These are phyloP conservation scores for Fusarium clavum DNA, from an alignment of 2,329 filamentous ascomycete genomes.

Conservation along the genomic window DNA sequence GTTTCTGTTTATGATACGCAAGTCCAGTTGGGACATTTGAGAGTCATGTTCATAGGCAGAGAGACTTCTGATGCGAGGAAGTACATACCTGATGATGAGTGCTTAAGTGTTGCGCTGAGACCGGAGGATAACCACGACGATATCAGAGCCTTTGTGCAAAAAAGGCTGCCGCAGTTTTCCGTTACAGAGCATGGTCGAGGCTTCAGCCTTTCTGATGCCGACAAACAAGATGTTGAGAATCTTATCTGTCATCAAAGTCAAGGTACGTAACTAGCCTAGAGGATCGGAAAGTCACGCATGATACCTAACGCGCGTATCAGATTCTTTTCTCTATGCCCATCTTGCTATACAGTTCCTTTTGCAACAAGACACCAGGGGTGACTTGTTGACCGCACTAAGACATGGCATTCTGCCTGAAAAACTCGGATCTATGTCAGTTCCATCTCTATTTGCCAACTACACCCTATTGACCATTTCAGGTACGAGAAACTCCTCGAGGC, in stretches of 20 bases:
- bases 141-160: neutral
- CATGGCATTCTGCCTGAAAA: neutral
- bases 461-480: accelerated
- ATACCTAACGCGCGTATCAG: neutral
- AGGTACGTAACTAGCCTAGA: neutral
- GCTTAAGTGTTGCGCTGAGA: neutral
- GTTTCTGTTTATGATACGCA: constrained; percentile 1
- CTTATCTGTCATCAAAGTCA: constrained; percentile 1
- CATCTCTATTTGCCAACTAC: accelerated
- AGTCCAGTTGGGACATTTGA: neutral
- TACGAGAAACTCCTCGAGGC: neutral
- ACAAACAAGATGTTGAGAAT: neutral
- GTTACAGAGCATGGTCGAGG: accelerated
- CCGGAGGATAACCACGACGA: constrained; percentile 4
- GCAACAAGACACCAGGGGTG: neutral
- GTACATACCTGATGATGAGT: neutral
- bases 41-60: constrained; percentile 8
- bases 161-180: neutral
- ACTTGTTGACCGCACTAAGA: accelerated
- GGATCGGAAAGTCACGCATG: too few species aligned
- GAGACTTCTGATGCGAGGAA: neutral
- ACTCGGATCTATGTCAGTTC: neutral
- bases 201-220: neutral
- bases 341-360: neutral
- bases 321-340: neutral